phyloP scores from a whole-genome alignment of 768 basidiomycete genomes.

The Amanita brunnescens region DNA sequence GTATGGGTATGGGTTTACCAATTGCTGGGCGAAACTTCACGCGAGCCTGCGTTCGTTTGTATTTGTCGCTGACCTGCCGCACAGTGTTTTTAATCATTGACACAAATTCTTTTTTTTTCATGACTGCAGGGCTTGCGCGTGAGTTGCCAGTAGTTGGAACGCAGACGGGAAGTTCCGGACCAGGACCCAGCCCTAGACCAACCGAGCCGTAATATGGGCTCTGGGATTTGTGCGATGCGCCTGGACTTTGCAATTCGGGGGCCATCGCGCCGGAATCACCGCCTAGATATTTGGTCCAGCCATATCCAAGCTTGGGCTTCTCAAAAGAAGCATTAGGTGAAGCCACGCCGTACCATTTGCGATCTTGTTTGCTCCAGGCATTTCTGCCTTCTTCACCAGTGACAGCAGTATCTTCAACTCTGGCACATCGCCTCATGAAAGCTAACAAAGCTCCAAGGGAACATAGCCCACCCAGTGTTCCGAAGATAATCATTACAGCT shows the following conservation, averaged over 20 bases:
- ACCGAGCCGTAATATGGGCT: conserved; percentile 22
- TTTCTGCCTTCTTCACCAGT: conserved; percentile 48
- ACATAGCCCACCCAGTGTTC: conserved; percentile 49
- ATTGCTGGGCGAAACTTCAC: conserved; percentile 41
- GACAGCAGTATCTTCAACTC: conserved; percentile 53
- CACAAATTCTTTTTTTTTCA: conserved; percentile 66
- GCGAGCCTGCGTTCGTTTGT: conserved; percentile 26
- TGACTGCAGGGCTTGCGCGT: conserved; percentile 39
- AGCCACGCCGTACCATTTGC: conserved; percentile 55
- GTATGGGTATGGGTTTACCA: conserved; percentile 45
- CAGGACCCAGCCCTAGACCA: conserved; percentile 43
- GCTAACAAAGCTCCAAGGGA: conserved; percentile 48
- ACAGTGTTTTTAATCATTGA: conserved; percentile 55
- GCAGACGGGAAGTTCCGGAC: conserved; percentile 34
- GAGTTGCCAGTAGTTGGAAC: conserved; percentile 10
- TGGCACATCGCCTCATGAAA: conserved; percentile 42
- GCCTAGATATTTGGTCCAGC: conserved; percentile 11
- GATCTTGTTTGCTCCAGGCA: conserved; percentile 57
- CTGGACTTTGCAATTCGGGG: background rate
- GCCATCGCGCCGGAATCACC: background rate
- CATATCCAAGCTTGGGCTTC: conserved; percentile 17
- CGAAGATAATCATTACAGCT: conserved; percentile 55
- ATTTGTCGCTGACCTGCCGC: conserved; percentile 60
- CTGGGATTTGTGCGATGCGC: conserved; percentile 1
- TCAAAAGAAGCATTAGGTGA: conserved; percentile 14